Conservation (phyloP, 805 yeast species). For the Wickerhamomyces chambardii region DNA sequence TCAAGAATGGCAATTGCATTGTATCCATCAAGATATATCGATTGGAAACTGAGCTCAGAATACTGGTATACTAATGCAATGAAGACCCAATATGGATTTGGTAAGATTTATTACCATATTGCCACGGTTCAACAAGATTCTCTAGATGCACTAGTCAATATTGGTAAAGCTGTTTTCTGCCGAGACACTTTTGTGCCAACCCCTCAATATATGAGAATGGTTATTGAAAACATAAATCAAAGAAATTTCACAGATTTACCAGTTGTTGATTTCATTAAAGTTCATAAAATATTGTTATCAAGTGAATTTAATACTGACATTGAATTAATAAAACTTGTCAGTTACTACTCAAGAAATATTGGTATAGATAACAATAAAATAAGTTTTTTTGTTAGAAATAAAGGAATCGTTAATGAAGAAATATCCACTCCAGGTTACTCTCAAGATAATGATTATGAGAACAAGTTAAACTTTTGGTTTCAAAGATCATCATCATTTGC, state of each 20-base stretch:
- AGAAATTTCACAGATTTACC: slow-evolving; percentile 32
- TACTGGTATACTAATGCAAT: slow-evolving; percentile 75
- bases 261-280: slow-evolving; percentile 19
- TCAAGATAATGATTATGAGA: slow-evolving; percentile 14
- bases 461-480: slow-evolving; percentile 55
- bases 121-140: slow-evolving; percentile 72
- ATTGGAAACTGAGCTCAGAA: slow-evolving; percentile 79
- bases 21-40: slow-evolving; percentile 70
- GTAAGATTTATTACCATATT: slow-evolving; percentile 80
- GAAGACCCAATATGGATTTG: slow-evolving; percentile 72
- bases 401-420: slow-evolving; percentile 25
- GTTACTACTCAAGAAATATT: slow-evolving; percentile 56
- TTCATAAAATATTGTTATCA: slow-evolving; percentile 15
- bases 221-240: slow-evolving; percentile 68
- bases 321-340: slow-evolving; percentile 49
- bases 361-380: slow-evolving; percentile 59
- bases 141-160: slow-evolving; percentile 68
- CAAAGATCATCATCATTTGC: slow-evolving; percentile 73
- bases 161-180: slow-evolving; percentile 73
- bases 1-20: slow-evolving; percentile 85
- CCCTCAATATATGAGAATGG: slow-evolving; percentile 65
- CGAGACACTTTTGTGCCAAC: slow-evolving; percentile 83
- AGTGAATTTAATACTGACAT: slow-evolving; percentile 12
- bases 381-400: slow-evolving; percentile 47
- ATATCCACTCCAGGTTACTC: slow-evolving; percentile 1